These are phyloP conservation scores for Francoa sonchifolia DNA, from an alignment of 441 rosid species.

Conservation along the genomic window DNA sequence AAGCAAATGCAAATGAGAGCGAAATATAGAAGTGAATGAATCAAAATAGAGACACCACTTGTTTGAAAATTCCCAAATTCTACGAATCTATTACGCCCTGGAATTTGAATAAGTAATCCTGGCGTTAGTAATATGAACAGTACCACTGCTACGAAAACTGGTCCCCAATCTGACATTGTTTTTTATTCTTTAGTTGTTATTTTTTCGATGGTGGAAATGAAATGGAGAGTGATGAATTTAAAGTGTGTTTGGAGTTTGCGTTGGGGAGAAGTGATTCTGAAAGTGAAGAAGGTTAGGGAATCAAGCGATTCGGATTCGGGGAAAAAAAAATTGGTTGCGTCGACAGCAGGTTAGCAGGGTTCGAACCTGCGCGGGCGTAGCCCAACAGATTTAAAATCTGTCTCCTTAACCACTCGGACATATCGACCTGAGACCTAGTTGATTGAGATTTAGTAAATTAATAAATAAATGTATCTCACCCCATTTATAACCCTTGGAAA, in stretches of 20 bases:
- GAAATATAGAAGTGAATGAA: conserved; percentile 68
- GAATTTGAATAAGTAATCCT: conserved; percentile 73
- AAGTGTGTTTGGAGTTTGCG: background rate
- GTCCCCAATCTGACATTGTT: conserved; percentile 65
- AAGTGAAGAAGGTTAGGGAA: conserved; percentile 22
- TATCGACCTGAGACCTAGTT: no score
- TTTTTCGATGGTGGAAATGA: background rate
- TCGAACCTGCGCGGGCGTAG: conserved; percentile 97
- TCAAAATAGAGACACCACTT: conserved; percentile 69
- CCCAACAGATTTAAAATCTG: conserved; percentile 99
- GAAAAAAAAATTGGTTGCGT: no score
- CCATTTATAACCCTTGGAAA: no score
- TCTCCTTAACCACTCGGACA: conserved; percentile 99
- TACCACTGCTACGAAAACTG: conserved; percentile 59
- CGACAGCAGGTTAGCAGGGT: no score
- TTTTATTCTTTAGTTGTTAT: background rate
- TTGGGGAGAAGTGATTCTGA: conserved; percentile 23
- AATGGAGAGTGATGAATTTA: background rate
- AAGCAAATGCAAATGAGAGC: conserved; percentile 67
- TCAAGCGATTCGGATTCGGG: conserved; percentile 28
- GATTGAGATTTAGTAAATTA: no score
- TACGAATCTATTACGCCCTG: conserved; percentile 36
- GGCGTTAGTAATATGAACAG: conserved; percentile 63
- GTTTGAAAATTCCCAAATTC: conserved; percentile 90
- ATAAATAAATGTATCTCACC: no score